Conservation (phyloP, 176 grass and related monocot genomes). For the Stipa capillata region DNA sequence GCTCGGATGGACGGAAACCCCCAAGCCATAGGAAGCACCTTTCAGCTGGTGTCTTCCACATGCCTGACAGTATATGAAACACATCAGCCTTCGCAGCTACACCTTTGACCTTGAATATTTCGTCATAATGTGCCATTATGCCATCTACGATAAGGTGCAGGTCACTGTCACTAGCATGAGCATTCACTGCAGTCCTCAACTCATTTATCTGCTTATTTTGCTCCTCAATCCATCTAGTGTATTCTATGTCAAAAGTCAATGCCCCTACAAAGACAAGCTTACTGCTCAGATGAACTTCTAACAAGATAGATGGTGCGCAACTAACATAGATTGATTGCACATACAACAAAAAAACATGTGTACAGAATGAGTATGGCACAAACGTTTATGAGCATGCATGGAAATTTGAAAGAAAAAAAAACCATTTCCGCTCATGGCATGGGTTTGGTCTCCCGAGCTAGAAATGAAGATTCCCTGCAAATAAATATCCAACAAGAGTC, state of each 20-base stretch:
- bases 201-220: conserved; percentile 57
- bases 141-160: conserved; percentile 47
- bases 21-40: conserved; percentile 60
- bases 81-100: conserved; percentile 50
- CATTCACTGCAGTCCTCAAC: conserved; percentile 51
- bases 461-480: conserved; percentile 74
- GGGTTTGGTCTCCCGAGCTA: conserved; percentile 64
- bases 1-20: conserved; percentile 53
- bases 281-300: not conserved
- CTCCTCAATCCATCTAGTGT: conserved; percentile 54
- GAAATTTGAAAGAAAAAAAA: not conserved
- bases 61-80: conserved; percentile 62
- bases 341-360: not conserved
- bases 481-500: not conserved
- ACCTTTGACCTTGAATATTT: conserved; percentile 49
- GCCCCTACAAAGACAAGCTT: conserved; percentile 29
- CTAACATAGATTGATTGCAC: not conserved
- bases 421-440: conserved; percentile 62
- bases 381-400: not conserved
- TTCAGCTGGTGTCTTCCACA: conserved; percentile 59
- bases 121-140: conserved; percentile 54
- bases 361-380: not conserved
- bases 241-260: conserved; percentile 47
- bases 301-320: not conserved
- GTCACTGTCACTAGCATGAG: conserved; percentile 60